Evolutionary conservation across 2,329 filamentous ascomycete species (phyloP).

Genomic region (Trichoderma brevicompactum): DNA sequence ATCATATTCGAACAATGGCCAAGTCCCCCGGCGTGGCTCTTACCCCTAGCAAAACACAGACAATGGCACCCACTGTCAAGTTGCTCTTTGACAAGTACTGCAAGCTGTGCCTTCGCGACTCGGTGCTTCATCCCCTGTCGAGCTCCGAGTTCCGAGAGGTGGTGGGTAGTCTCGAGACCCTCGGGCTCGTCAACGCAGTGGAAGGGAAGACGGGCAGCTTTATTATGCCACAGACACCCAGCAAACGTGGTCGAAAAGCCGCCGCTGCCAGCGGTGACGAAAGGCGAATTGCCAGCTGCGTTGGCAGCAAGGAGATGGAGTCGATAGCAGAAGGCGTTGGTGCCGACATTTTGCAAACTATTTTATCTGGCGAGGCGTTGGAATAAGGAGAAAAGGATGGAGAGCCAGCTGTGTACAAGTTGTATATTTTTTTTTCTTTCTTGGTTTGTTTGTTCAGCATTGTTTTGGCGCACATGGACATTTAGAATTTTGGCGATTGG

Average conservation of each 20-base stretch:
- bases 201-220: slow-evolving; percentile 73
- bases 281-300: slow-evolving; percentile 75
- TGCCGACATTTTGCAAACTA: slow-evolving; percentile 64
- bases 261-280: slow-evolving; percentile 67
- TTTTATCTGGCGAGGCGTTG: slow-evolving; percentile 64
- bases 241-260: slow-evolving; percentile 66
- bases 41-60: slow-evolving; percentile 66
- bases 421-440: slow-evolving; percentile 21
- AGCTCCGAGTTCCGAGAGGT: slow-evolving; percentile 95
- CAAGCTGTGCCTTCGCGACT: slow-evolving; percentile 80
- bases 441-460: slow-evolving; percentile 24
- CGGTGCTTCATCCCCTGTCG: slow-evolving; percentile 86
- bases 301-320: slow-evolving; percentile 79
- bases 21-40: slow-evolving; percentile 47
- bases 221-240: slow-evolving; percentile 68
- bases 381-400: slow-evolving; percentile 44
- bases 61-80: slow-evolving; percentile 77
- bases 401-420: neutral
- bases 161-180: slow-evolving; percentile 82
- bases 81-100: slow-evolving; percentile 83
- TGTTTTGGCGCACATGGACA: slow-evolving; percentile 23
- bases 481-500: slow-evolving; percentile 4
- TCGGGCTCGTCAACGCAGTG: slow-evolving; percentile 75
- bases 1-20: slow-evolving; percentile 61
- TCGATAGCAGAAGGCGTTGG: slow-evolving; percentile 68